Base-by-base conservation (phyloP, 495 filamentous ascomycete genomes). In the Penicillium bialowiezense region DNA sequence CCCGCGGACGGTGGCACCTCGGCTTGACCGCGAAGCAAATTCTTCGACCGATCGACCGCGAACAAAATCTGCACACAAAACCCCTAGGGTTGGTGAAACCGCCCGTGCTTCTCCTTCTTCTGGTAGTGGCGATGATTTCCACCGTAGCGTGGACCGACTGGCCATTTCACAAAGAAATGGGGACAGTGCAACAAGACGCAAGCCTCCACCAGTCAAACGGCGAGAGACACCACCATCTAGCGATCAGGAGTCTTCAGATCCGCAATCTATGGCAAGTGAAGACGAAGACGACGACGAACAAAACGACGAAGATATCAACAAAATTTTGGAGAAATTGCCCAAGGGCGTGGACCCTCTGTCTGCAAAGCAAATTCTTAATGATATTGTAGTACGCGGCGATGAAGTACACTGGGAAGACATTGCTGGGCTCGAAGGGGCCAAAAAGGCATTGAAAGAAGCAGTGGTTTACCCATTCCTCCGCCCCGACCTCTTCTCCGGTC, bases 381-480 rank as follows among this genome's bases (percentile, higher is more conserved):
- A 99, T 52, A 95, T 99, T 44, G 90, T 99, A 8, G 84, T 97
- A 7, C 82, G 91, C 44, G 93, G 95, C 7, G 93, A 99, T 56
- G 86, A 93, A 58, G 93, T 99, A 0, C 88, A 89, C 59, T 99
- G 95, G 95, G 81, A 84, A 32, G 93, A 99, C 58, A 86, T 99
- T 32, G 91, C 95, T 0, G 93, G 93, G 2, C 73, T 99, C 10
- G 90, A 96, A 23, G 76, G 84, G 31, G 95, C 93, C 38, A 99
- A 99, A 60, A 86, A 81, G 42, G 91, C 93, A 0, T 73, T 99
- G 35, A 96, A 96, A 65, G 93, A 99, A 69, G 88, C 91, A 2
- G 93, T 97, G 7, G 91, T 99, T 23, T 99, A 99, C 59, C 93
- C 93, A 12, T 97, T 99, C 69, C 78, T 97, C 5, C 87, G 93